phyloP scores from a whole-genome alignment of 176 grass and related monocot species.

The Oryza longistaminata region DNA sequence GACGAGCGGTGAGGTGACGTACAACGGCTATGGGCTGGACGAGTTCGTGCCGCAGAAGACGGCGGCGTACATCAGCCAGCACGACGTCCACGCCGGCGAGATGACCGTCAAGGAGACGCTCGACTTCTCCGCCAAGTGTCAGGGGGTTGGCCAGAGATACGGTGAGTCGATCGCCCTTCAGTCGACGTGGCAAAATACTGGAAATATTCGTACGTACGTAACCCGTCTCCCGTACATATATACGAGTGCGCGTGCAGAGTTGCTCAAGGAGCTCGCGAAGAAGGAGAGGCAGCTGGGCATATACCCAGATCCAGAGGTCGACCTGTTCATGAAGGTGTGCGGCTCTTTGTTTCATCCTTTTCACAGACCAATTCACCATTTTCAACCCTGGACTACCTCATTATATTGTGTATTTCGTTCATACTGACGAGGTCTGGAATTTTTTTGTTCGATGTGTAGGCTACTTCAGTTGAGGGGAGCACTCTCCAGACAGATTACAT shows the following conservation, averaged over 20 bases:
- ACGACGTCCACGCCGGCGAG: slow-evolving; percentile 84
- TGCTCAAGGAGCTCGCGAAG: slow-evolving; percentile 78
- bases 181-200: background rate
- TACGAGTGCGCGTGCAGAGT: slow-evolving; percentile 49
- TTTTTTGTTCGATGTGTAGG: slow-evolving; percentile 35
- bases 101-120: slow-evolving; percentile 98
- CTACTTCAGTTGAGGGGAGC: slow-evolving; percentile 93
- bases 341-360: slow-evolving; percentile 1
- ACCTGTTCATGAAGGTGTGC: slow-evolving; percentile 99
- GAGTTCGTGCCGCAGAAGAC: slow-evolving; percentile 98
- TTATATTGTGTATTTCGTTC: background rate
- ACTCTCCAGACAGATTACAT: slow-evolving; percentile 97
- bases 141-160: slow-evolving; percentile 83
- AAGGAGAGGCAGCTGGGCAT: slow-evolving; percentile 84
- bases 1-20: slow-evolving; percentile 61
- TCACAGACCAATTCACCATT: background rate
- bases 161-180: slow-evolving; percentile 36
- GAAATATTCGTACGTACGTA: no score
- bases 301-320: slow-evolving; percentile 84
- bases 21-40: slow-evolving; percentile 67
- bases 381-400: no score
- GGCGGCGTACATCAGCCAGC: slow-evolving; percentile 97
- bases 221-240: no score
- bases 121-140: slow-evolving; percentile 92
- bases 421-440: background rate